These are phyloP conservation scores for Clathrospora elynae DNA, from an alignment of 2,329 filamentous ascomycete species.

Conservation along the genomic window DNA sequence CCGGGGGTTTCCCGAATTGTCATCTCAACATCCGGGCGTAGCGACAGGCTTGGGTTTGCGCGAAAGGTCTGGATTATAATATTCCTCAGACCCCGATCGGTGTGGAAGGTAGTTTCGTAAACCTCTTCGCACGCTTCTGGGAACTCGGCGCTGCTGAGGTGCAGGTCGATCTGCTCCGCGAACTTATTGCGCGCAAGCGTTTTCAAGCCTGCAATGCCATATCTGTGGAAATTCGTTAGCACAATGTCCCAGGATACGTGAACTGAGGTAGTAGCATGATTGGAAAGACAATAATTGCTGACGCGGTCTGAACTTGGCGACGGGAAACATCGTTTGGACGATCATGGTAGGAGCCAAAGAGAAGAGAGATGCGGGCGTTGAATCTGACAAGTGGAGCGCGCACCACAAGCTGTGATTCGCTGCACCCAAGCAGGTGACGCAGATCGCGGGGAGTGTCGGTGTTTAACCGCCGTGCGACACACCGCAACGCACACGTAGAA, in stretches of 20 bases:
- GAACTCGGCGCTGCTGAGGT: conserved; percentile 53
- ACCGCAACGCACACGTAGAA: conserved; percentile 25
- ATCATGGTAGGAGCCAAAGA: conserved; percentile 11
- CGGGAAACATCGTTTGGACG: conserved; percentile 25
- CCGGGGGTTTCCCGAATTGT: conserved; percentile 53
- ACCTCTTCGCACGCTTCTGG: conserved; percentile 56
- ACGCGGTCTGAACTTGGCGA: conserved; percentile 23
- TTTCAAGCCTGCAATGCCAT: conserved; percentile 56
- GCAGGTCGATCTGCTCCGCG: conserved; percentile 51
- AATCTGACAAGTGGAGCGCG: conserved; percentile 17
- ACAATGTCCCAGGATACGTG: conserved; percentile 8
- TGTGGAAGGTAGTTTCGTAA: conserved; percentile 57
- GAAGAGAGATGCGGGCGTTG: conserved; percentile 5
- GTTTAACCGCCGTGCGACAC: conserved; percentile 29
- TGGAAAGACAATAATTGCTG: conserved; percentile 21
- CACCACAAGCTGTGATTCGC: conserved; percentile 30
- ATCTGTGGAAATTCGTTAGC: conserved; percentile 44
- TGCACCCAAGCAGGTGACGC: conserved; percentile 28
- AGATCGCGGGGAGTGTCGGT: conserved; percentile 39
- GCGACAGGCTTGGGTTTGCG: conserved; percentile 52
- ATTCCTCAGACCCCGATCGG: conserved; percentile 55
- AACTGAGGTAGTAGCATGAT: conserved; percentile 6
- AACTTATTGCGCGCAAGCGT: conserved; percentile 54
- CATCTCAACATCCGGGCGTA: conserved; percentile 53
- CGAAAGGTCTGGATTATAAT: conserved; percentile 56